phyloP scores from a whole-genome alignment of 1,139 yeast species.

The Sugiyamaella pinicola region DNA sequence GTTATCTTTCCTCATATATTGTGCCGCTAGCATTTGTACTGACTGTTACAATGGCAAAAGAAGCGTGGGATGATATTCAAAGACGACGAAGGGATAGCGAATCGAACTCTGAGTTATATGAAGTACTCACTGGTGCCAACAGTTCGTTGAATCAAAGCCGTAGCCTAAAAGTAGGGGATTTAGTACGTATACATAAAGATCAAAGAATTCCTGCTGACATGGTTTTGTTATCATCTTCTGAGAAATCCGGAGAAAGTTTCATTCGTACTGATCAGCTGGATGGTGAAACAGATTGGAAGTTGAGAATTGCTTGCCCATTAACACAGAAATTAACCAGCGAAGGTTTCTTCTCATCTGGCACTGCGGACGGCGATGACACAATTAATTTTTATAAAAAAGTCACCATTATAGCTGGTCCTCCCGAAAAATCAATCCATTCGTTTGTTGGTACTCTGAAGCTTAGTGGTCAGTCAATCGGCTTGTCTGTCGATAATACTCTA shows the following conservation, averaged over 20 bases:
- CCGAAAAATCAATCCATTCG: conserved; percentile 78
- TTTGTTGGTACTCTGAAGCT: conserved; percentile 73
- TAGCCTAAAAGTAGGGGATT: conserved; percentile 80
- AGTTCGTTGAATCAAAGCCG: conserved; percentile 54
- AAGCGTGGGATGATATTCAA: conserved; percentile 90
- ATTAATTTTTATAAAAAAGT: conserved; percentile 52
- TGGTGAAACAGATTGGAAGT: conserved; percentile 99
- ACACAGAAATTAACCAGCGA: conserved; percentile 60
- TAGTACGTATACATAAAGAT: conserved; percentile 79
- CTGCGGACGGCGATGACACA: conserved; percentile 45
- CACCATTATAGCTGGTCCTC: conserved; percentile 68
- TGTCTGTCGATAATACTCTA: conserved; percentile 85
- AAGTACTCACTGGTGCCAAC: conserved; percentile 54
- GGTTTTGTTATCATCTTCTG: conserved; percentile 81
- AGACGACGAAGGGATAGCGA: conserved; percentile 89
- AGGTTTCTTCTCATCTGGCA: background rate
- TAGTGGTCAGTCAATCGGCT: conserved; percentile 60
- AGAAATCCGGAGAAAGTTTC: conserved; percentile 80
- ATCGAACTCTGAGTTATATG: conserved; percentile 80
- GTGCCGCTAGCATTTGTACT: conserved; percentile 94
- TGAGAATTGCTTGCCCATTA: conserved; percentile 65
- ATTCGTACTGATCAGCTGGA: conserved; percentile 96
- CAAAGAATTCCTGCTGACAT: conserved; percentile 91
- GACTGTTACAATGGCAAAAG: conserved; percentile 90
- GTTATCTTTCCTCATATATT: conserved; percentile 87